These are phyloP conservation scores for Rhytidiadelphus loreus DNA, from an alignment of 225 moss, liverwort and hornwort genomes.

Conservation along the genomic window DNA sequence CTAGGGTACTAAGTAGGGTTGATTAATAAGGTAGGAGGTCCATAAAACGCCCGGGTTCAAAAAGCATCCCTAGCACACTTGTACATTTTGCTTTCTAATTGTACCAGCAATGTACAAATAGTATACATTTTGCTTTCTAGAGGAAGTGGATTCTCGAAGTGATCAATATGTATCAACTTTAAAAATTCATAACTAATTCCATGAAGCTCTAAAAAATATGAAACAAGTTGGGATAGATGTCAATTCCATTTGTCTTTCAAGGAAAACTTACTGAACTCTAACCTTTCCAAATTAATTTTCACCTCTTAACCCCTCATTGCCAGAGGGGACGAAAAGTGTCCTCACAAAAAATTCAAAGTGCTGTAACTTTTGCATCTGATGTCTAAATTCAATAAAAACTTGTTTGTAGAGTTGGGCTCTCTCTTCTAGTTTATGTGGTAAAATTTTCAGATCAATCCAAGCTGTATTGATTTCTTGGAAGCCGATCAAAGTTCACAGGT, in stretches of 20 bases:
- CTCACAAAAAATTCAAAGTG: no score
- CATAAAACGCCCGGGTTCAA: background rate
- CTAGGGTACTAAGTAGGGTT: rapidly evolving
- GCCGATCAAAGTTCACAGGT: no score
- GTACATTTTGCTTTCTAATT: background rate
- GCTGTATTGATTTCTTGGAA: no score
- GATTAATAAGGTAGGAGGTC: background rate
- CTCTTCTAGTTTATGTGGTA: no score
- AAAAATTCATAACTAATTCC: background rate
- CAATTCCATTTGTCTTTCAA: background rate
- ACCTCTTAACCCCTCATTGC: no score
- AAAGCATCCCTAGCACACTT: rapidly evolving
- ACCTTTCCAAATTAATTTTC: background rate
- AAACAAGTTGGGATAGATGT: rapidly evolving
- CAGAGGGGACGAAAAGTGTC: no score
- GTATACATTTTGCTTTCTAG: background rate
- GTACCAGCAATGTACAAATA: background rate
- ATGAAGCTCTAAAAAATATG: background rate
- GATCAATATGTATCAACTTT: background rate
- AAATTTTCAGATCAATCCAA: no score
- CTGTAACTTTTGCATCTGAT: no score
- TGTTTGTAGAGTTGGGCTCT: no score
- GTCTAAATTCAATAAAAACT: no score
- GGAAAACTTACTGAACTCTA: background rate
- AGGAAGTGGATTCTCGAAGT: background rate